phyloP scores from a whole-genome alignment of 164 flowering plant species.

The Paratinospora sagittata region DNA sequence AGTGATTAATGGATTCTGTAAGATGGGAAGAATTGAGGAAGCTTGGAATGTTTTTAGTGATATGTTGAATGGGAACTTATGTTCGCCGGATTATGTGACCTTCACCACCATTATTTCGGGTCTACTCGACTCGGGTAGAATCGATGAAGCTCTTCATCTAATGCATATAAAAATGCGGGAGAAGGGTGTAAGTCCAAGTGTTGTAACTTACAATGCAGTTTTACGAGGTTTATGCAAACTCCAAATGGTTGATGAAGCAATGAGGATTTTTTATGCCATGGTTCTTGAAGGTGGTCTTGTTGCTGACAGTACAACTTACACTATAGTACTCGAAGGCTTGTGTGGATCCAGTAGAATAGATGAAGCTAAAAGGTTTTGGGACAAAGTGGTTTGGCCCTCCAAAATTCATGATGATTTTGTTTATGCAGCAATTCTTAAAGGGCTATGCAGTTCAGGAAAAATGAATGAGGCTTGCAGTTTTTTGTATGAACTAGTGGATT shows the following conservation, averaged over 20 bases:
- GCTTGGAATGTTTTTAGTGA: constrained; percentile 65
- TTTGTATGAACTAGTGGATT: constrained; percentile 74
- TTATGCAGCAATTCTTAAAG: constrained; percentile 77
- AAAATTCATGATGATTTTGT: constrained; percentile 70
- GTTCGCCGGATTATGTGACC: constrained; percentile 73
- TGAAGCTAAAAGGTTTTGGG: constrained; percentile 80
- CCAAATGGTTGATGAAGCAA: constrained; percentile 41
- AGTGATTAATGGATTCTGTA: constrained; percentile 75
- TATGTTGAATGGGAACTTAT: constrained; percentile 65
- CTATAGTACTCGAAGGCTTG: constrained; percentile 64
- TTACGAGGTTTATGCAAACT: constrained; percentile 60
- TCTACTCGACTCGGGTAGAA: constrained; percentile 45
- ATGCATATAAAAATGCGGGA: constrained; percentile 50
- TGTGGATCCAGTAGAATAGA: constrained; percentile 43
- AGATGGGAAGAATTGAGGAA: constrained; percentile 57
- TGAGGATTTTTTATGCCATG: constrained; percentile 43
- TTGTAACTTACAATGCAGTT: constrained; percentile 72
- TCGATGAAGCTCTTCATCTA: constrained; percentile 48
- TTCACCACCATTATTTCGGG: constrained; percentile 70
- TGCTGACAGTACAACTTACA: constrained; percentile 54
- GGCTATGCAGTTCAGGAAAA: constrained; percentile 57
- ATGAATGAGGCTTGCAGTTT: constrained; percentile 73
- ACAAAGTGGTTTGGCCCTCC: constrained; percentile 83
- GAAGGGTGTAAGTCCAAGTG: constrained; percentile 42
- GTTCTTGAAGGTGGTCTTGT: constrained; percentile 23